Evolutionary conservation across 768 basidiomycete species (phyloP), one percentile per base, ranked within the genome.

Genomic region (Leucogyrophana mollusca): DNA sequence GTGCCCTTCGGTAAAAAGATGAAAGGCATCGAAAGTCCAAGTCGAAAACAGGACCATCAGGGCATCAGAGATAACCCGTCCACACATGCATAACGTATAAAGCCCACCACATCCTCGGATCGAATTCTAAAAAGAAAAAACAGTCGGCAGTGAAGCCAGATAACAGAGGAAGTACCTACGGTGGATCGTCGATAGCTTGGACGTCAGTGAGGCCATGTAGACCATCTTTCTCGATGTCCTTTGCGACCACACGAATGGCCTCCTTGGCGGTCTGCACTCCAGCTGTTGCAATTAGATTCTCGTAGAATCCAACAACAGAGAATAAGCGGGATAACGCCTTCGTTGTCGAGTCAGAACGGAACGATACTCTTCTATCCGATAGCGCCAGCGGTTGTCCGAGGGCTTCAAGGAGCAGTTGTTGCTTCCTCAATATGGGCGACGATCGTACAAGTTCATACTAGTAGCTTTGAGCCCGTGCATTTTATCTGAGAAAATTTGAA

Each of bases 381-480:
- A n/a, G n/a, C 4, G 71, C 59, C 5, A 65, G 45, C 8, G 67
- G 46, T 13, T 52, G 55, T 7, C 41, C 66, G 2, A 82, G 55
- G 9, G 66, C 59, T 36, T 74, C 69, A 22, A 84, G 59, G 20
- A 82, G 60, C 0, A 52, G 54, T 23, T 57, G 48, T 51, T 85
- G 81, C 47, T 74, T 79, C 41, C 68, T 69, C 24, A 86, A 57
- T 30, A 70, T 60, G 2, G 68, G 52, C 4, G 77, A 69, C 4
- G 80, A 80, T 16, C 83, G 76, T 17, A 85, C 76, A 16, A 87
- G 68, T 52, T 87, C 83, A 50, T 87, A 87, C 83, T 86, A 9
- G n/a, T n/a, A n/a, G n/a, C n/a, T n/a, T n/a, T n/a, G n/a, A n/a
- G n/a, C n/a, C n/a, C n/a, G n/a, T n/a, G n/a, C n/a, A n/a, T n/a